phyloP scores from a whole-genome alignment of 2,329 filamentous ascomycete species.

The Mariannaea sp. region DNA sequence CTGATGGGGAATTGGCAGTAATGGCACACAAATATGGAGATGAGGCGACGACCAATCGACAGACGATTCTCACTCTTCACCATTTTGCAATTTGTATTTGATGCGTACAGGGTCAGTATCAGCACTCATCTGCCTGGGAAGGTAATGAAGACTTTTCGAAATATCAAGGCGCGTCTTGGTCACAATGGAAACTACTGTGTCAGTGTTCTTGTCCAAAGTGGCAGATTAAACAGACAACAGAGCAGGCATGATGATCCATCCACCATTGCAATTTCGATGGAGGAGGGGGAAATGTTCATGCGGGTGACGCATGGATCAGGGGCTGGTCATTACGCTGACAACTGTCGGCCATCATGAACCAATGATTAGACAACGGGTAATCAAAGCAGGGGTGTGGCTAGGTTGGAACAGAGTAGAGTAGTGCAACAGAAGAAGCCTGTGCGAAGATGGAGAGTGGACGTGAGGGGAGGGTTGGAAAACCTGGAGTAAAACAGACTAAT shows the following conservation, averaged over 20 bases:
- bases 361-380: conserved; percentile 20
- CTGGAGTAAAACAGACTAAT: too few relatives aligned
- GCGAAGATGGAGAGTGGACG: conserved; percentile 7
- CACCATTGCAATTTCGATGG: conserved; percentile 29
- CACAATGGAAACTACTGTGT: background rate
- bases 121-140: conserved; percentile 4
- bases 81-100: conserved; percentile 2
- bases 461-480: conserved; percentile 1
- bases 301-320: conserved; percentile 34
- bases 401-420: too few relatives aligned
- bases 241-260: conserved; percentile 19
- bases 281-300: conserved; percentile 28
- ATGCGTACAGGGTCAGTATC: conserved; percentile 11
- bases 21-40: background rate
- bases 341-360: conserved; percentile 19
- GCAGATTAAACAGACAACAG: background rate
- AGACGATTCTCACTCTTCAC: conserved; percentile 5
- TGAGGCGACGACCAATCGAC: background rate
- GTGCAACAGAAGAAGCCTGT: conserved; percentile 1
- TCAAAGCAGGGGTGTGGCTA: conserved; percentile 15
- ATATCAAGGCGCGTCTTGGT: conserved; percentile 4
- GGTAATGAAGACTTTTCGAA: conserved; percentile 11
- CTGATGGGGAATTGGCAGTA: conserved; percentile 2
- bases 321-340: conserved; percentile 18
- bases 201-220: too few relatives aligned